These are phyloP conservation scores for Pythium rhizo-oryzae DNA, from an alignment of 352 stramenopile genomes.

Conservation along the genomic window DNA sequence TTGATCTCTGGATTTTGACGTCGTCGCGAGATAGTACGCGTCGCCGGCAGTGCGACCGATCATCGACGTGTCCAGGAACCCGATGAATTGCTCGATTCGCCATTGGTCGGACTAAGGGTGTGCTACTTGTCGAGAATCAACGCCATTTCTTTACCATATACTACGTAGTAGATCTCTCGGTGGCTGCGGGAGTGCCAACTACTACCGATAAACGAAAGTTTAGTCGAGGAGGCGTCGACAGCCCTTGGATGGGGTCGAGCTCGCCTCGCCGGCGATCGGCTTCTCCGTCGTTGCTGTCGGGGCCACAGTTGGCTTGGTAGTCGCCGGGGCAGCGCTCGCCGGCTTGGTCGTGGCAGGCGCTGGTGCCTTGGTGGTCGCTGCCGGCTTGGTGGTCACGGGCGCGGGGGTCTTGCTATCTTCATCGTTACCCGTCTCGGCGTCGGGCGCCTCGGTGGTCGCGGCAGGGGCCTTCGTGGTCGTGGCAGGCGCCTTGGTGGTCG, in stretches of 20 bases:
- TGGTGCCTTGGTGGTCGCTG: not conserved
- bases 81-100: too few species aligned
- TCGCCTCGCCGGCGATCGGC: constrained; percentile 12
- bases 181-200: too few species aligned
- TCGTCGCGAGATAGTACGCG: too few species aligned
- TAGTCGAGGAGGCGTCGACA: constrained; percentile 23
- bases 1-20: too few species aligned
- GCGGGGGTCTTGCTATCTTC: constrained; percentile 5
- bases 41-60: too few species aligned
- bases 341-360: constrained; percentile 12
- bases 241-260: constrained; percentile 9
- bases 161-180: too few species aligned
- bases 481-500: not conserved
- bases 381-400: constrained; percentile 12
- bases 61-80: too few species aligned
- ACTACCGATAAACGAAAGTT: too few species aligned
- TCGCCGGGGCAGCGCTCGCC: not conserved
- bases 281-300: not conserved
- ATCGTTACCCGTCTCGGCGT: constrained; percentile 11
- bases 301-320: not conserved
- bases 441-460: constrained; percentile 1
- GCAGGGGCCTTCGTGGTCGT: constrained; percentile 11
- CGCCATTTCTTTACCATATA: too few species aligned
- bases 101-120: too few species aligned
- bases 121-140: too few species aligned